Conservation (phyloP, 805 yeast genomes). For the Candida tallmaniae region DNA sequence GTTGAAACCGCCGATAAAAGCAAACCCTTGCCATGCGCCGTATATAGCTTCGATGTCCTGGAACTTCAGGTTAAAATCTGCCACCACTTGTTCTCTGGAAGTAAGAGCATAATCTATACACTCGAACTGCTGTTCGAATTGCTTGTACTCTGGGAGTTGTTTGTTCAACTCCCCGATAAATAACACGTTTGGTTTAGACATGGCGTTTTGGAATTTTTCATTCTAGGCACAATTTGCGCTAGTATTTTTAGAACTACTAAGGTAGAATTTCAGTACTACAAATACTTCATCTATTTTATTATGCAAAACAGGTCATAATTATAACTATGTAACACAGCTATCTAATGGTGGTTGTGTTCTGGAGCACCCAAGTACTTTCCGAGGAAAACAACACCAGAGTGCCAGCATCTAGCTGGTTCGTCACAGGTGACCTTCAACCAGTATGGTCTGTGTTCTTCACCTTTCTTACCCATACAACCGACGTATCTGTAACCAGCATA, state of each 20-base stretch:
- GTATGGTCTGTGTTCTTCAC: slow-evolving; percentile 85
- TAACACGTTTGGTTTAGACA: slow-evolving; percentile 34
- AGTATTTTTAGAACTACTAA: no score
- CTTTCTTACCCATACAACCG: slow-evolving; percentile 90
- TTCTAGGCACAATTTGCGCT: background rate
- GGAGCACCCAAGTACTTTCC: slow-evolving; percentile 84
- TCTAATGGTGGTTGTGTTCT: slow-evolving; percentile 46
- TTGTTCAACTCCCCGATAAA: slow-evolving; percentile 49
- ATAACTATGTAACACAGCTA: background rate
- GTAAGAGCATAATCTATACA: slow-evolving; percentile 37
- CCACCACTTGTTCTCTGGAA: slow-evolving; percentile 36
- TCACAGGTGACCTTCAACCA: slow-evolving; percentile 88
- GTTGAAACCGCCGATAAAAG: slow-evolving; percentile 47
- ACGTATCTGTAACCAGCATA: slow-evolving; percentile 91
- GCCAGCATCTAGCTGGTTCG: slow-evolving; percentile 94
- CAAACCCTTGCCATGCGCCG: slow-evolving; percentile 57
- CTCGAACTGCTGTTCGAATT: slow-evolving; percentile 36
- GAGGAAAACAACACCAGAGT: slow-evolving; percentile 94
- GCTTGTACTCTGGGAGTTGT: slow-evolving; percentile 41
- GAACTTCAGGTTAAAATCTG: slow-evolving; percentile 37
- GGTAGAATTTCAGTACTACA: no score
- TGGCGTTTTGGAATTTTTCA: background rate
- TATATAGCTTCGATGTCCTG: slow-evolving; percentile 48
- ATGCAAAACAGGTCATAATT: background rate
- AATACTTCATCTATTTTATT: background rate